These are phyloP conservation scores for Ustilago shanxiensis DNA, from an alignment of 1,284 basidiomycete species.

Conservation along the genomic window DNA sequence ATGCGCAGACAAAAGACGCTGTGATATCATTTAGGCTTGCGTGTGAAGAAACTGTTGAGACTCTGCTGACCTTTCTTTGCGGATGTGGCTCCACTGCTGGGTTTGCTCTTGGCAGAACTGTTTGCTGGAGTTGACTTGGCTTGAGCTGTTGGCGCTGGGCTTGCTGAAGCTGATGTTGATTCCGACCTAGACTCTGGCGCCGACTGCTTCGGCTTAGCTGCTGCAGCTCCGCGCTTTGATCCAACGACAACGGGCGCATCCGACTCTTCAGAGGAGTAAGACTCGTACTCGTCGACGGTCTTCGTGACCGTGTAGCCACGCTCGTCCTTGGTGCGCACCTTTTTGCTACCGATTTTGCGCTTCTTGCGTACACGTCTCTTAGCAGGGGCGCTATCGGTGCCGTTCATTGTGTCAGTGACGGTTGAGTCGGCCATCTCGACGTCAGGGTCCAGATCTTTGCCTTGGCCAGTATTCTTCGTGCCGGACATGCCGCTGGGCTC, in stretches of 20 bases:
- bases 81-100: constrained; percentile 20
- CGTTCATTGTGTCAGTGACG: constrained; percentile 53
- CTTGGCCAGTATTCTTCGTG: constrained; percentile 23
- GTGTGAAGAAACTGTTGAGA: constrained; percentile 55
- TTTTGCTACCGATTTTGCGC: constrained; percentile 60
- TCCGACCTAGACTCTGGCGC: constrained; percentile 22
- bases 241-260: constrained; percentile 34
- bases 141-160: constrained; percentile 26
- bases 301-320: constrained; percentile 62
- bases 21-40: constrained; percentile 36
- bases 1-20: background rate
- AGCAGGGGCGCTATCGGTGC: constrained; percentile 15
- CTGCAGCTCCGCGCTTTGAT: constrained; percentile 26
- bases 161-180: constrained; percentile 35
- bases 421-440: constrained; percentile 36
- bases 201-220: constrained; percentile 9
- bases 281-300: constrained; percentile 60
- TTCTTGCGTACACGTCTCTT: constrained; percentile 56
- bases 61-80: constrained; percentile 59
- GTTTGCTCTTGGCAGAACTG: constrained; percentile 25
- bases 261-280: constrained; percentile 59
- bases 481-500: constrained; percentile 20
- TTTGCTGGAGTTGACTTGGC: constrained; percentile 31
- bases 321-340: constrained; percentile 60
- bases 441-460: constrained; percentile 40